Conservation (phyloP, 2,329 filamentous ascomycete genomes). For the Ophiosphaerella korrae region DNA sequence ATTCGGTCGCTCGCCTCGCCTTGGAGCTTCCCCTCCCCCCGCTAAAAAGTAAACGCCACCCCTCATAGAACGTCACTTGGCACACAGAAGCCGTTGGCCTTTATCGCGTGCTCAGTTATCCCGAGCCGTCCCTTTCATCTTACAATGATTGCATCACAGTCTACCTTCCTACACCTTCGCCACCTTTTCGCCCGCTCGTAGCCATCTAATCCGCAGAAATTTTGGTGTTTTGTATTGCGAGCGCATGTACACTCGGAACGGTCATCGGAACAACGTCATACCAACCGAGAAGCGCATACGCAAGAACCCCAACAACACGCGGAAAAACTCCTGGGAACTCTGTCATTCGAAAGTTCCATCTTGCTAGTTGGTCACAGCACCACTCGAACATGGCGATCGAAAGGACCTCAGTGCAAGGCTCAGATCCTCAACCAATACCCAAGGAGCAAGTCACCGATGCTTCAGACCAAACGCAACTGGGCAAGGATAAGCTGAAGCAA, state of each 20-base stretch:
- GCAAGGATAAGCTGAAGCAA: conserved; percentile 50
- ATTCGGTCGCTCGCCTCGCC: conserved; percentile 14
- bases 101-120: conserved; percentile 29
- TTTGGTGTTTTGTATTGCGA: conserved; percentile 29
- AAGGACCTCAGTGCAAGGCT: conserved; percentile 28
- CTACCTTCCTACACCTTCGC: conserved; percentile 3
- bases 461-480: conserved; percentile 28
- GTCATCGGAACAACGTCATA: conserved; percentile 23
- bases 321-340: conserved; percentile 19
- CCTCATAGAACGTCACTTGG: conserved; percentile 29
- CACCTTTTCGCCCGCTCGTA: conserved; percentile 1
- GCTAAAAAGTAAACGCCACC: conserved; percentile 32
- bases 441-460: conserved; percentile 34
- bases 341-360: conserved; percentile 3
- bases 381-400: conserved; percentile 32
- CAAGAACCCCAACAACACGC: conserved; percentile 13
- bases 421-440: conserved; percentile 40
- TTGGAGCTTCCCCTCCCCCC: conserved; percentile 26
- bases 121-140: conserved; percentile 21
- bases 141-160: conserved; percentile 16
- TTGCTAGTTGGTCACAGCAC: neutral
- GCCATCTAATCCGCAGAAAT: neutral
- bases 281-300: conserved; percentile 4
- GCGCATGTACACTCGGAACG: conserved; percentile 10
- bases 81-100: conserved; percentile 18